phyloP scores from a whole-genome alignment of 1,139 yeast species.

The Geotrichum restrictum region DNA sequence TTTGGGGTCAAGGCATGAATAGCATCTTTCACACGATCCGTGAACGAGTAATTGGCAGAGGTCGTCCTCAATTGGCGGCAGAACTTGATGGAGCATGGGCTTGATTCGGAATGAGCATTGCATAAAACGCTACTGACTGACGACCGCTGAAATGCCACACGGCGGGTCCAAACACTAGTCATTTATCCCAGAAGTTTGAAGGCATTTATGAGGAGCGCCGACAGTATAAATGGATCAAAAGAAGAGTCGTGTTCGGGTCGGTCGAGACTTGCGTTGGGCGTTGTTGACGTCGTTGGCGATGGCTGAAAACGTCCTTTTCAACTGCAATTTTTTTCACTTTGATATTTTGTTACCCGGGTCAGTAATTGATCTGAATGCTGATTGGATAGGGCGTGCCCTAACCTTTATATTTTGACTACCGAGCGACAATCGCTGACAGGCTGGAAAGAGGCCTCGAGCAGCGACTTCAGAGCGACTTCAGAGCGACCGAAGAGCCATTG shows the following conservation, averaged over 20 bases:
- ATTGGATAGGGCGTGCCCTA: background rate
- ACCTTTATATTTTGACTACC: background rate
- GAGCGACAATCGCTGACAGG: too few species aligned
- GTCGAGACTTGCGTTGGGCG: too few species aligned
- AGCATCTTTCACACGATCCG: slow-evolving; percentile 16
- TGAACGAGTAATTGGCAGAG: slow-evolving; percentile 2
- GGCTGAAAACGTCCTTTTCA: background rate
- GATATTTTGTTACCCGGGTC: slow-evolving; percentile 3
- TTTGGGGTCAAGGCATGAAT: slow-evolving; percentile 17
- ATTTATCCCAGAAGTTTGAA: slow-evolving; percentile 12
- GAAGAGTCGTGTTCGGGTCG: too few species aligned
- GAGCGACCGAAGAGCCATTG: too few species aligned
- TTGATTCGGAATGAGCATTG: background rate
- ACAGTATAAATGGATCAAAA: too few species aligned
- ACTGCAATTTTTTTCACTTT: background rate
- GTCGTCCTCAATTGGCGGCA: background rate
- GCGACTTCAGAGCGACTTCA: too few species aligned
- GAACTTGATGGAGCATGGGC: background rate
- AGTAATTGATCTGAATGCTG: background rate
- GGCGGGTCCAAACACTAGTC: slow-evolving; percentile 9
- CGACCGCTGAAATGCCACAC: slow-evolving; percentile 7
- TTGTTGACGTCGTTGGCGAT: too few species aligned
- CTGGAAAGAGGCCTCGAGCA: too few species aligned
- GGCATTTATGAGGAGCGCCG: slow-evolving; percentile 3
- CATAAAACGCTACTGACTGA: background rate